Percentiles rank a stretch among this genome's conserved stretches.
These are phyloP conservation scores for Colletotrichum abscissum DNA, from an alignment of 2,329 filamentous ascomycete genomes.

Conservation along the genomic window DNA sequence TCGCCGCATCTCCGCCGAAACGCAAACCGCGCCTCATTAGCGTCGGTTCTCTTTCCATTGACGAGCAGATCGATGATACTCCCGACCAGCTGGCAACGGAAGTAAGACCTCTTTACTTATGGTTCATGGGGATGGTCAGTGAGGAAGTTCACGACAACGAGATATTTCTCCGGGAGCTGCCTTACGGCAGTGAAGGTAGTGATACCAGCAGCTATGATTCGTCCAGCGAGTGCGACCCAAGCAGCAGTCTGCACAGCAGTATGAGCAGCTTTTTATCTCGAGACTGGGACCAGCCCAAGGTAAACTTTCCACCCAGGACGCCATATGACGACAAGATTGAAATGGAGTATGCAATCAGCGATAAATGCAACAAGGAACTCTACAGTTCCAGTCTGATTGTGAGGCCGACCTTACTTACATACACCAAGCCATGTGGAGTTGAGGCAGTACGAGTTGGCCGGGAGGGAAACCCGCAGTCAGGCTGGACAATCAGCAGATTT, in stretches of 20 bases:
- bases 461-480: background rate
- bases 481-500: background rate
- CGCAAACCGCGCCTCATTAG: background rate
- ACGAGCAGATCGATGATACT: background rate
- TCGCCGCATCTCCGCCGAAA: background rate
- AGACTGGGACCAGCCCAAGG: background rate
- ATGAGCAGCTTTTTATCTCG: background rate
- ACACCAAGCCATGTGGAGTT: background rate
- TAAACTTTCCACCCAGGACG: background rate
- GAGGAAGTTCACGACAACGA: background rate
- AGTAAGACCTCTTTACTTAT: background rate
- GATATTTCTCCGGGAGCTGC: no score
- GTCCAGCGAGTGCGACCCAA: background rate
- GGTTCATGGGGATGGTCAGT: background rate
- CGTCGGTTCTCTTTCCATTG: constrained; percentile 2
- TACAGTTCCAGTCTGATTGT: constrained; percentile 8
- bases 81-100: background rate
- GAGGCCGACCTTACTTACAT: constrained; percentile 1
- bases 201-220: background rate
- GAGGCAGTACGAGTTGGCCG: background rate
- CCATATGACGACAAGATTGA: background rate
- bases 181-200: background rate
- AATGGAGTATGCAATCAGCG: background rate
- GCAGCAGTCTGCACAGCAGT: background rate
- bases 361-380: background rate